Evolutionary conservation across 164 flowering plant species (phyloP).

Genomic region (Houttuynia cordata): DNA sequence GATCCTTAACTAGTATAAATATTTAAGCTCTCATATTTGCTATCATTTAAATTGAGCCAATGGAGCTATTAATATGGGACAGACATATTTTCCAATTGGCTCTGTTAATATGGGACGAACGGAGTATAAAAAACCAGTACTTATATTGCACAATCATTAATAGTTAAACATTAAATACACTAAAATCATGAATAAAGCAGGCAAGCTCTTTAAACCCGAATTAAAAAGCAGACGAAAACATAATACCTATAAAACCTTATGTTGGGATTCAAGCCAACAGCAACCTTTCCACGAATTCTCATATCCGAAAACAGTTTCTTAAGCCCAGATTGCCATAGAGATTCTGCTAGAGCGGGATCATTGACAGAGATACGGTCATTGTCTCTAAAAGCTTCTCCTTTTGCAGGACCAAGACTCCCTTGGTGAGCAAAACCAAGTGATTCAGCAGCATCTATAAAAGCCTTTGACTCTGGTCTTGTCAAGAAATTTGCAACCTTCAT

Average conservation of each 20-base stretch:
- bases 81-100: too few relatives aligned
- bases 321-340: constrained; percentile 78
- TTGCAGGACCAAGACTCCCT: constrained; percentile 86
- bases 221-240: background rate
- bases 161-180: too few relatives aligned
- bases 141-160: too few relatives aligned
- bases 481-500: constrained; percentile 66
- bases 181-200: too few relatives aligned
- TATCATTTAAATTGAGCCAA: too few relatives aligned
- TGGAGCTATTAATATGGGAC: too few relatives aligned
- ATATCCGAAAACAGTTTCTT: constrained; percentile 45
- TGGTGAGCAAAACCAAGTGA: constrained; percentile 72
- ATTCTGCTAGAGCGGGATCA: constrained; percentile 69
- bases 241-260: constrained; percentile 85
- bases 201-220: background rate
- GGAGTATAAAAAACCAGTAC: too few relatives aligned
- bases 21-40: too few relatives aligned
- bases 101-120: too few relatives aligned
- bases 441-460: constrained; percentile 62
- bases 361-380: constrained; percentile 70
- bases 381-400: constrained; percentile 92
- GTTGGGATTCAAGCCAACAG: constrained; percentile 90
- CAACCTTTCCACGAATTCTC: constrained; percentile 66
- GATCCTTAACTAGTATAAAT: too few relatives aligned
- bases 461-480: constrained; percentile 61